Base-by-base conservation (phyloP, 306 rosid species). In the Quercus parvula region DNA sequence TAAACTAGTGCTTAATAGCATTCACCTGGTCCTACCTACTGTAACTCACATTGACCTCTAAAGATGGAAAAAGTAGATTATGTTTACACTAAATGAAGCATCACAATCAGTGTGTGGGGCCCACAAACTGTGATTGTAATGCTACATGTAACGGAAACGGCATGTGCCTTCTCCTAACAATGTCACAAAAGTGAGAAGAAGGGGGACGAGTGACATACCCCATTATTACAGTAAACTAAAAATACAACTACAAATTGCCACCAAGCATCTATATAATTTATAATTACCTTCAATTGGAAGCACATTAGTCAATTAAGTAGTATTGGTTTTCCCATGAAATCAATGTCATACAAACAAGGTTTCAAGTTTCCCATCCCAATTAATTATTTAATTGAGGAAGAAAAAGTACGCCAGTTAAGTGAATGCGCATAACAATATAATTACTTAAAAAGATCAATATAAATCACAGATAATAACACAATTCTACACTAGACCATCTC, bases 1-100 rank as follows among this genome's bases (percentile, higher is more conserved):
- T 56, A 71, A 79, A 33, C 77, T 73, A 35, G 75, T 35, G 25
- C 59, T 76, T 52, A 27, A 58, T 44, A 10, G 55, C 59, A 56
- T 51, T 81, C 75, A 75, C 62, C 70, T 35, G 18, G 22, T 78
- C 68, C 73, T 51, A 74, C 4, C 57, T 17, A 6, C 63, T 24
- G 33, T 11, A 76, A 78, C 61, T 56, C 33, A 28, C 54, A 38
- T 71, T 63, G 41, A 84, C 17, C 57, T 25, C 31, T 17, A 73
- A 19, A 1, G 15, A 46, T 52, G 46, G 46, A 41, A 41, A 41
- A 41, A 41, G 46, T 41, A 41, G 12, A 41, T 41, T 41, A 41
- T 41, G 12, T 41, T 8, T 41, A 11, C 46, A 0, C 46, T 8
- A 41, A 0, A 41, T 41, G 0, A 2, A 41, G 46, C 46, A 41